These are phyloP conservation scores for Pistacia integerrima DNA, from an alignment of 345 rosid species.

Conservation along the genomic window DNA sequence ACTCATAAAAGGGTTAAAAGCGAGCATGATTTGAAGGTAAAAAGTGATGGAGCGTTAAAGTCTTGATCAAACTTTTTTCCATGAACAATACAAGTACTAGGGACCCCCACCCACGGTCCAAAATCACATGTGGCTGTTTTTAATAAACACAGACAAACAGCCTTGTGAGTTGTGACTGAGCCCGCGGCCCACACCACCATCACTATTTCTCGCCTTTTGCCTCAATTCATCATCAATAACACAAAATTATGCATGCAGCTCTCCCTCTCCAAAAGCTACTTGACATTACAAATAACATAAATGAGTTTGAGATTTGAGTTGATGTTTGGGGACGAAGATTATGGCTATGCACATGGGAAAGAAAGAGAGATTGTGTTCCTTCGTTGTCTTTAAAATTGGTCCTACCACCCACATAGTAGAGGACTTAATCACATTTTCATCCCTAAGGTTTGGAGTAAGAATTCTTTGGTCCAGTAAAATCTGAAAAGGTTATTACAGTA, in stretches of 20 bases:
- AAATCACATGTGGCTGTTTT: slow-evolving; percentile 9
- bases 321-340: background rate
- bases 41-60: background rate
- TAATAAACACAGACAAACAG: background rate
- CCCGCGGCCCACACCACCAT: slow-evolving; percentile 13
- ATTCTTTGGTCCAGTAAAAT: too few relatives aligned
- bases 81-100: background rate
- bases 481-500: too few relatives aligned
- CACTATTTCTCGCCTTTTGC: slow-evolving; percentile 6
- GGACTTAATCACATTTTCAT: too few relatives aligned
- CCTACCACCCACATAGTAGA: background rate
- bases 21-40: background rate
- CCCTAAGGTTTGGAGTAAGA: too few relatives aligned
- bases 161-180: background rate
- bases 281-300: background rate
- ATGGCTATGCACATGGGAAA: slow-evolving; percentile 36
- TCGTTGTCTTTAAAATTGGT: slow-evolving; percentile 6
- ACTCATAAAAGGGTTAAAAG: background rate
- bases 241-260: background rate
- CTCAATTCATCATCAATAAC: background rate
- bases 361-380: slow-evolving; percentile 5
- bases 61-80: background rate
- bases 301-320: background rate
- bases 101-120: slow-evolving; percentile 6
- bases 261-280: background rate